Evolutionary conservation across 192 early-diverging fungal genomes (phyloP).

Genomic region (Phlyctochytrium planicorne): DNA sequence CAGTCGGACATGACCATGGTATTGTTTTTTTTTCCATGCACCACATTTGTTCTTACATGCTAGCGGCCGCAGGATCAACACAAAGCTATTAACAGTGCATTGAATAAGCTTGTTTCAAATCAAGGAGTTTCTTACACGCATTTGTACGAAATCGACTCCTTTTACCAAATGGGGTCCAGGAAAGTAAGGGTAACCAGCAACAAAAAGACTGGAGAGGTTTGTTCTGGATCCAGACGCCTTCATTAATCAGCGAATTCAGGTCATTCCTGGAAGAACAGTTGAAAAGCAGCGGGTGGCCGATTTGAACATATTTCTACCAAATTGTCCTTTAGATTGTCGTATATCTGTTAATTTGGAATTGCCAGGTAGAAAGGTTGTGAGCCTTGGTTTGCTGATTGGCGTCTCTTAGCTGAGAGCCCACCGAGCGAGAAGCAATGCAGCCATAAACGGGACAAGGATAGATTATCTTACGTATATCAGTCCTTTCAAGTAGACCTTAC

Average conservation of each 20-base stretch:
- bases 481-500: slow-evolving; percentile 87
- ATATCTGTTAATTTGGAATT: slow-evolving; percentile 82
- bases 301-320: slow-evolving; percentile 83
- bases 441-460: slow-evolving; percentile 79
- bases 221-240: not conserved
- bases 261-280: slow-evolving; percentile 49
- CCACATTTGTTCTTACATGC: not conserved
- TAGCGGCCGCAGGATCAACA: slow-evolving; percentile 62
- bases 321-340: slow-evolving; percentile 77
- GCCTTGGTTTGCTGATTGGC: not conserved
- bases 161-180: slow-evolving; percentile 17
- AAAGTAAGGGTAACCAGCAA: slow-evolving; percentile 33
- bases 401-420: slow-evolving; percentile 11
- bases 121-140: slow-evolving; percentile 66
- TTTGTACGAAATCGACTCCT: slow-evolving; percentile 71
- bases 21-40: not conserved
- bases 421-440: slow-evolving; percentile 44
- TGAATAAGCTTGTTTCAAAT: slow-evolving; percentile 69
- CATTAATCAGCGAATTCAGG: slow-evolving; percentile 9
- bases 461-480: slow-evolving; percentile 82
- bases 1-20: slow-evolving; percentile 82
- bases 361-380: slow-evolving; percentile 42
- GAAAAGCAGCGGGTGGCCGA: slow-evolving; percentile 76
- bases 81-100: slow-evolving; percentile 74
- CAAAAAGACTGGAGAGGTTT: slow-evolving; percentile 26